Evolutionary conservation across 2,329 filamentous ascomycete genomes (phyloP).

Genomic region (Drechslerella coelobrocha): DNA sequence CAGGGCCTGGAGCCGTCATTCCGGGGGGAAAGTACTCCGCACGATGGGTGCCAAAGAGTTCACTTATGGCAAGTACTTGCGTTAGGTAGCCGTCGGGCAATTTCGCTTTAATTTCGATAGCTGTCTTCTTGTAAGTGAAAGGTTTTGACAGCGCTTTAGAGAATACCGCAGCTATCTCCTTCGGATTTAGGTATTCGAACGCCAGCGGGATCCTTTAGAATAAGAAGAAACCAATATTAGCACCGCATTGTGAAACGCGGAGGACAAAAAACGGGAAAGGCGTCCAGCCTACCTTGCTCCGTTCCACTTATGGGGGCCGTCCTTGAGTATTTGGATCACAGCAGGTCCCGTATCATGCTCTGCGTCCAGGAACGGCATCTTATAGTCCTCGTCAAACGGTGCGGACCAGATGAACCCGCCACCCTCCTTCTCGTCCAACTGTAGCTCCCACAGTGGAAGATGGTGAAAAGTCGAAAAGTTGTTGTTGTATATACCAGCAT

Average conservation of each 20-base stretch:
- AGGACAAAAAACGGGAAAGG: neutral
- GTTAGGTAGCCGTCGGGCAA: slow-evolving; percentile 87
- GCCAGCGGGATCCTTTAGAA: slow-evolving; percentile 76
- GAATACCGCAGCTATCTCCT: slow-evolving; percentile 82
- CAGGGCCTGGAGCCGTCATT: slow-evolving; percentile 73
- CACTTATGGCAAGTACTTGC: slow-evolving; percentile 76
- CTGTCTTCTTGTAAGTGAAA: slow-evolving; percentile 77
- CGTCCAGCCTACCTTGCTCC: slow-evolving; percentile 66
- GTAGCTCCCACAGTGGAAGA: slow-evolving; percentile 73
- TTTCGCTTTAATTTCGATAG: slow-evolving; percentile 82
- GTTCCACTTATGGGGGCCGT: slow-evolving; percentile 84
- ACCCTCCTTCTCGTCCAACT: slow-evolving; percentile 84
- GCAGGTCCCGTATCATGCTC: slow-evolving; percentile 95
- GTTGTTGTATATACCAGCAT: slow-evolving; percentile 98
- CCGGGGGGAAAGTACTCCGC: slow-evolving; percentile 55
- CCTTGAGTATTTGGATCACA: slow-evolving; percentile 92
- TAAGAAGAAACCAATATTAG: slow-evolving; percentile 57
- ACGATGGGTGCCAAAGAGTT: slow-evolving; percentile 64
- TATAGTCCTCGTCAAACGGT: slow-evolving; percentile 87
- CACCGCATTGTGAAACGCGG: slow-evolving; percentile 48
- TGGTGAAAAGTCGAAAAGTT: slow-evolving; percentile 87
- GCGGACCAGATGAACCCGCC: slow-evolving; percentile 80
- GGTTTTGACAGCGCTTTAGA: slow-evolving; percentile 76
- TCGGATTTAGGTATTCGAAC: slow-evolving; percentile 85
- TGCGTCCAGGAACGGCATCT: slow-evolving; percentile 92